A percentile compares a stretch with the other conserved stretches of the same genome.
These are phyloP conservation scores for Giardia duodenalis DNA, from an alignment of 208 protist species.

Conservation along the genomic window DNA sequence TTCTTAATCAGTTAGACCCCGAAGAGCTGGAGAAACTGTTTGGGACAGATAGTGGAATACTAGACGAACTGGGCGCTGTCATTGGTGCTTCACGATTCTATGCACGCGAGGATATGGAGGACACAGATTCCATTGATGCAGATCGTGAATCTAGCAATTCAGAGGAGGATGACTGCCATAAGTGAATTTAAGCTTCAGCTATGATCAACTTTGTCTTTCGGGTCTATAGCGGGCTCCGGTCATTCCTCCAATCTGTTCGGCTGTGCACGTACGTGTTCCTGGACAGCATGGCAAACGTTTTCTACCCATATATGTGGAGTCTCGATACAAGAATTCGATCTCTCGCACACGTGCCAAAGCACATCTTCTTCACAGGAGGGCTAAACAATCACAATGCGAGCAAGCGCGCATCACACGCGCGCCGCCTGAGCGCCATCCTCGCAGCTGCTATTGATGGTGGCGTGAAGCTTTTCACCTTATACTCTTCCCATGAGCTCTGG, in stretches of 20 bases:
- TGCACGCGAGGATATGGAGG: not conserved
- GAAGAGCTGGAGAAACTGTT: not conserved
- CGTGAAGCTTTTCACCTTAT: not conserved
- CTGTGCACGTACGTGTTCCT: not conserved
- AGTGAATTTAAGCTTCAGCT: too few species aligned
- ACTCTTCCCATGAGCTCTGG: not conserved
- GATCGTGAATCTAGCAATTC: too few species aligned
- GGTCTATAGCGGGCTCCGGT: too few species aligned
- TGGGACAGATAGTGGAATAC: not conserved
- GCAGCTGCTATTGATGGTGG: not conserved
- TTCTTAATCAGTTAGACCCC: not conserved
- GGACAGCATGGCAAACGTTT: not conserved
- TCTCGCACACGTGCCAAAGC: not conserved
- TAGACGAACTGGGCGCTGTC: not conserved
- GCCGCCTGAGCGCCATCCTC: not conserved
- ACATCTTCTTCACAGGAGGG: not conserved
- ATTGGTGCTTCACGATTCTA: not conserved
- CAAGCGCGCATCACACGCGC: not conserved
- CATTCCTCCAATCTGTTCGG: too few species aligned
- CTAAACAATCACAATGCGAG: not conserved
- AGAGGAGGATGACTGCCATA: too few species aligned
- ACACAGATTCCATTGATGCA: not conserved
- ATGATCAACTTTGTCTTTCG: too few species aligned
- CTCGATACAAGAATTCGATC: not conserved
- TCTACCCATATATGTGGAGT: not conserved